Base-by-base conservation (phyloP, 2,329 filamentous ascomycete genomes). In the Pezicula carpinea region DNA sequence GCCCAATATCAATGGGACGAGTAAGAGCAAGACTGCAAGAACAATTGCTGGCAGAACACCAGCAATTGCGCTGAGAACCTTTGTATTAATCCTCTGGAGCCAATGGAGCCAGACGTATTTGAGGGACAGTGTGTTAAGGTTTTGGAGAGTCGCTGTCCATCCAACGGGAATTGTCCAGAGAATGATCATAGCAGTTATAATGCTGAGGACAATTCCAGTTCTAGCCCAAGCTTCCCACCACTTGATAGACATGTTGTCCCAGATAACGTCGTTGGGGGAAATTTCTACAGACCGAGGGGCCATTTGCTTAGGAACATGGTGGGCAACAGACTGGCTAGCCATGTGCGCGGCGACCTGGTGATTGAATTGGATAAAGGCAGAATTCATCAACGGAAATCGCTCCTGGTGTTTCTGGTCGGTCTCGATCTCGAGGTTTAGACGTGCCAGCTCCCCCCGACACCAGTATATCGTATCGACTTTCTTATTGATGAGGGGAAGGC, bases 351-450 rank as follows among this genome's bases (percentile, higher is more conserved):
- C 91, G 2, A 96, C 88, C 64, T 99, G 93, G 62, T 96, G 87
- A 61, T 99, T 96, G 75, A 99, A 99, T 64, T 99, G 93, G 51
- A 99, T 90, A 58, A 99, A 99, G 0, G 93, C 93, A 1, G 92
- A 96, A 60, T 88, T 96, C 90, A 96, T 95, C 39, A 91, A 70
- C 0, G 92, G 91, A 53, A 89, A 97, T 4, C 85, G 82, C 55
- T 96, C 91, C 0, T 87, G 85, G 41, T 93, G 76, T 44, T 85
- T 77, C 64, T 99, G 93, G 55, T 97, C 93, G 38, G 85, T 73
- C 57, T 96, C 91, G 45, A 99, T 96, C 63, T 97, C 91, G 44
- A 91, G 62, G 56, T 97, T 99, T 15, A 97, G 73, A 13, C 88
- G 81, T 15, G 93, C 91, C 22, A 99, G 68, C 64, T 97, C 86